phyloP scores from a whole-genome alignment of 768 basidiomycete genomes.

The Mycena filopes region DNA sequence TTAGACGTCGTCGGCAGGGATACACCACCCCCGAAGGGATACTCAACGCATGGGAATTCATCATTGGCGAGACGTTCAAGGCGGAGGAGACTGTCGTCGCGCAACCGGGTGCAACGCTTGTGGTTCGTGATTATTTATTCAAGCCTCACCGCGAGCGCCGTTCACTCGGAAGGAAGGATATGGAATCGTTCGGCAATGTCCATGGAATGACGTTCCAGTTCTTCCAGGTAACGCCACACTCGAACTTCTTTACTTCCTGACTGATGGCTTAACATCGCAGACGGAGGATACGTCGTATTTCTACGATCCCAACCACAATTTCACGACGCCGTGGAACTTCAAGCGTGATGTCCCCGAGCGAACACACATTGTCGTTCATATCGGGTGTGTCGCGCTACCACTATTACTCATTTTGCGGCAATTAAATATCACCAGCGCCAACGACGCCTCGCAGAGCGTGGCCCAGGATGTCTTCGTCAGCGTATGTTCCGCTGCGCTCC shows the following conservation, averaged over 20 bases:
- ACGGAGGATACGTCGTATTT: slow-evolving; percentile 42
- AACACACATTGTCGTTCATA: slow-evolving; percentile 65
- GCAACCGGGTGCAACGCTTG: slow-evolving; percentile 63
- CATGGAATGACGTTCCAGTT: slow-evolving; percentile 62
- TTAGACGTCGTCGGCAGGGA: too few species aligned
- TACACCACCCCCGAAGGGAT: slow-evolving; percentile 64
- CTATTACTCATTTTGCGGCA: too few species aligned
- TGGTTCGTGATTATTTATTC: slow-evolving; percentile 37
- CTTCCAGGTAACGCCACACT: slow-evolving; percentile 49
- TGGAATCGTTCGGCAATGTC: slow-evolving; percentile 62
- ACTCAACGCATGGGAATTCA: slow-evolving; percentile 65
- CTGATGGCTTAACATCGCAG: neutral
- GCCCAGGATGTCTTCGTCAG: slow-evolving; percentile 52
- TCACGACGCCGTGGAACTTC: slow-evolving; percentile 69
- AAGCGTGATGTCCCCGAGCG: slow-evolving; percentile 53
- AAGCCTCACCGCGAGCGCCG: slow-evolving; percentile 51
- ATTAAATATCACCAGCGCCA: slow-evolving; percentile 54
- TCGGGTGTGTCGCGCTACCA: slow-evolving; percentile 61
- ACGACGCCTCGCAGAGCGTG: slow-evolving; percentile 65
- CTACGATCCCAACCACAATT: slow-evolving; percentile 64
- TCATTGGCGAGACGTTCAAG: slow-evolving; percentile 60
- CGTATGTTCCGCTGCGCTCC: slow-evolving; percentile 36
- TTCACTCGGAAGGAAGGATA: too few species aligned
- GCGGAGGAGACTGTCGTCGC: slow-evolving; percentile 63
- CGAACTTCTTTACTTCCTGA: neutral